Conservation (phyloP, 2,329 filamentous ascomycete genomes). For the Trichoderma sp. region DNA sequence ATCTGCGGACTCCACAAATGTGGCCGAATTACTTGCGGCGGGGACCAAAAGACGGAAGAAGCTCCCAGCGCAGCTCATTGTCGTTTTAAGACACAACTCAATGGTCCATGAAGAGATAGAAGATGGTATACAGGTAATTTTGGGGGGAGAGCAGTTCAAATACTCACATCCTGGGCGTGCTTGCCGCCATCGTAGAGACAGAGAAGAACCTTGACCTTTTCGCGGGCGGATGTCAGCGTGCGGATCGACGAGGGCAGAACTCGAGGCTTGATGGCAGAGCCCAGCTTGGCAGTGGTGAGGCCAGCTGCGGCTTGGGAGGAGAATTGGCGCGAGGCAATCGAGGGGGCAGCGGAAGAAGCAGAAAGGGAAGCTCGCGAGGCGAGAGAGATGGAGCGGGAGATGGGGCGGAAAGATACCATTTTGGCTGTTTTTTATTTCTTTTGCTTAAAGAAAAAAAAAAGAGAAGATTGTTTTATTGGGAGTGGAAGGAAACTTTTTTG, state of each 20-base stretch:
- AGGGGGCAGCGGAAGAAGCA: conserved; percentile 33
- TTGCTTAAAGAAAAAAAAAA: neutral
- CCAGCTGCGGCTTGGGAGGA: conserved; percentile 46
- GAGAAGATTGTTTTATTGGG: neutral
- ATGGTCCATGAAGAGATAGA: neutral
- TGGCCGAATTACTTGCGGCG: neutral
- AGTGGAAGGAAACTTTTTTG: neutral
- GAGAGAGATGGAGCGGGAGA: conserved; percentile 36
- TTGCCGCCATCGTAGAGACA: conserved; percentile 90
- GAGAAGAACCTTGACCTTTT: conserved; percentile 90
- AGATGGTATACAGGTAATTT: neutral
- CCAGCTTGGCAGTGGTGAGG: conserved; percentile 49
- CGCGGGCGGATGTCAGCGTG: conserved; percentile 54
- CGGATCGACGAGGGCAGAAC: conserved; percentile 53
- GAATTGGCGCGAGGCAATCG: conserved; percentile 31
- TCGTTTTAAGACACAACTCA: neutral
- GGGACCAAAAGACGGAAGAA: neutral
- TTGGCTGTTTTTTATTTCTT: conserved; percentile 32
- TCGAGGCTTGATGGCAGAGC: conserved; percentile 25
- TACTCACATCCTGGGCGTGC: conserved; percentile 80
- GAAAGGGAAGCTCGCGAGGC: conserved; percentile 37
- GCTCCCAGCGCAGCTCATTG: neutral
- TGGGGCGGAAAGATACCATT: conserved; percentile 42
- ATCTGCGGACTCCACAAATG: conserved; percentile 13
- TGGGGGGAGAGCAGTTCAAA: neutral